A percentile compares a stretch with the other conserved stretches of the same genome.
Evolutionary conservation across 2,329 filamentous ascomycete genomes (phyloP).

Genomic region (Lachnellula subtilissima): DNA sequence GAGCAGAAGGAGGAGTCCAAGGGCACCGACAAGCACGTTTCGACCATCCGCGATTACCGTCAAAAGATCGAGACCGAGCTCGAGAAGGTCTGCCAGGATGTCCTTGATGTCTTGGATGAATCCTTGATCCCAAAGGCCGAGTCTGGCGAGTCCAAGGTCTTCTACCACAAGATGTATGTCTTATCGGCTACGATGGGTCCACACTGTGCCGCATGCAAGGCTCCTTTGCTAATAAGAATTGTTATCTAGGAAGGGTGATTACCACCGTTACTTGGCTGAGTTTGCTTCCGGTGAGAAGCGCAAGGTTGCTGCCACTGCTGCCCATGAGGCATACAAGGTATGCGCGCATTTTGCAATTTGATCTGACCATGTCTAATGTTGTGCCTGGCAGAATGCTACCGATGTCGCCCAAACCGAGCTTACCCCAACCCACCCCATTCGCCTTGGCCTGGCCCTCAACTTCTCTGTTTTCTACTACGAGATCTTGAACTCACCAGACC

Average conservation of each 20-base stretch:
- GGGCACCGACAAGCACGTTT: constrained; percentile 91
- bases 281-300: constrained; percentile 90
- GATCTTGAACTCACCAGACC: constrained; percentile 96
- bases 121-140: constrained; percentile 92
- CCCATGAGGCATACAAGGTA: constrained; percentile 98
- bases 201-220: constrained; percentile 2
- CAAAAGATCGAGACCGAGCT: constrained; percentile 98
- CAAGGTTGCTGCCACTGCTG: constrained; percentile 79
- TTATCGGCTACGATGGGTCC: constrained; percentile 14
- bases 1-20: constrained; percentile 99
- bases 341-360: constrained; percentile 18
- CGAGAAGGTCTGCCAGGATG: constrained; percentile 97
- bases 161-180: constrained; percentile 99
- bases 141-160: constrained; percentile 98
- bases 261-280: constrained; percentile 92
- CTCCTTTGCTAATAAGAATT: constrained; percentile 14
- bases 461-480: constrained; percentile 99
- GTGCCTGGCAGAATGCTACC: constrained; percentile 70
- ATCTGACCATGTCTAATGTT: constrained; percentile 9
- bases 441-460: constrained; percentile 94
- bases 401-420: constrained; percentile 97
- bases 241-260: constrained; percentile 80
- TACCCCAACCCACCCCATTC: constrained; percentile 95
- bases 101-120: constrained; percentile 90
- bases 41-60: constrained; percentile 93